Percentiles rank a stretch among this genome's conserved stretches.
Conservation (phyloP, 2,329 filamentous ascomycete genomes). For the Davidsoniella eucalypti region DNA sequence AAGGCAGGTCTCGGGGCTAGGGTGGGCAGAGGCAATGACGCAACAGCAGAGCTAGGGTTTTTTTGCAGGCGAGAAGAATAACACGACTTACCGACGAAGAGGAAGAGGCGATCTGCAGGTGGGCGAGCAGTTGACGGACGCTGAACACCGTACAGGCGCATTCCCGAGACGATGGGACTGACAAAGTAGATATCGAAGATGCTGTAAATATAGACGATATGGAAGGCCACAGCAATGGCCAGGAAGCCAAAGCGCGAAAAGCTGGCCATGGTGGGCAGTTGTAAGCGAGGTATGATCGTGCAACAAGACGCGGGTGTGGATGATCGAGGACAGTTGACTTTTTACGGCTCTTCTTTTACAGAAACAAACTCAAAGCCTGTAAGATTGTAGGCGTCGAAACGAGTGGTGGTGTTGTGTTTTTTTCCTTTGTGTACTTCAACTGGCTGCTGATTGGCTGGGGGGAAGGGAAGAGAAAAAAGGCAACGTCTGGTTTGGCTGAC, state of each 20-base stretch:
- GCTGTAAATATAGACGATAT: conserved; percentile 81
- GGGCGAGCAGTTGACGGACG: conserved; percentile 42
- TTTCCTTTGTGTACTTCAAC: too few relatives aligned
- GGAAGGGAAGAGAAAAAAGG: background rate
- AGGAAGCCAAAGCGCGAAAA: conserved; percentile 60
- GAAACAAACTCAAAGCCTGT: background rate
- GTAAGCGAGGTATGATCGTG: background rate
- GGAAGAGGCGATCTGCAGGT: conserved; percentile 75
- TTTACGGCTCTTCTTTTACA: background rate
- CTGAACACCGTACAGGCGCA: conserved; percentile 64
- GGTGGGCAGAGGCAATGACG: background rate
- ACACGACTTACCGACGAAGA: conserved; percentile 61
- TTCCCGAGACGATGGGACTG: conserved; percentile 89
- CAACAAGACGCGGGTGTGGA: background rate
- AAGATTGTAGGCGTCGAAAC: background rate
- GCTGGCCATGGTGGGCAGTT: conserved; percentile 4
- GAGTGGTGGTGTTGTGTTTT: background rate
- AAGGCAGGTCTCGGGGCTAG: background rate
- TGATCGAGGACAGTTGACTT: too few relatives aligned
- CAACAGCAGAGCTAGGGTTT: background rate
- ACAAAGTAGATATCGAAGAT: conserved; percentile 99
- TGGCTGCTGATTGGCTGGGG: background rate
- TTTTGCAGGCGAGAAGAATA: background rate
- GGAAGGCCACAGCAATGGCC: conserved; percentile 77
- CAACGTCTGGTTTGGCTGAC: too few relatives aligned